Base-by-base conservation (phyloP, 805 yeast genomes). In the Pichia nanzhaoensis region DNA sequence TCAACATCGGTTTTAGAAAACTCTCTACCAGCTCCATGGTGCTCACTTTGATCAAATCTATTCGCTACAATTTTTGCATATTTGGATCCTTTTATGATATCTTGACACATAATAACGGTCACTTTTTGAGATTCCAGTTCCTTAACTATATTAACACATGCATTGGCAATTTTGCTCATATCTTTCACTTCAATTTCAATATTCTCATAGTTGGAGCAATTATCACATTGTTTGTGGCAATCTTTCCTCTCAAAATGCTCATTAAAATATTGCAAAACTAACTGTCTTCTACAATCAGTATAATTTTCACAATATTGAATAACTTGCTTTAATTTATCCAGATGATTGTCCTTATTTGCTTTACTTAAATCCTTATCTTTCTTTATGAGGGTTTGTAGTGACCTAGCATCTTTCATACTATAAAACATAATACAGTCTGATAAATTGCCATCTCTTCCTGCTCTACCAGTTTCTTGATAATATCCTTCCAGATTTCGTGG, bases 391-490 rank as follows among this genome's bases (percentile, higher is more conserved):
- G 79, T 70, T 61, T 84, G 89, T 37, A 93, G 65, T 24, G 78
- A 68, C 46, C 89, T 69, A 0, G 91, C 95, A 65, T 91, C 99
- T 48, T 75, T 75, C 65, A 82, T 83, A 10, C 81, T 75, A 62
- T 84, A 93, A 55, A 77, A 91, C 75, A 91, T 74, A 13, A 88
- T 74, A 65, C 98, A 93, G 46, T 80, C 82, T 1, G 95, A 84
- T 37, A 70, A 77, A 7, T 75, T 66, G 0, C 99, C 98, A 67
- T 93, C 99, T 67, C 99, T 77, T 5, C 99, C 99, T 4, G 98
- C 99, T 64, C 99, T 79, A 7, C 99, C 99, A 1, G 98, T 90
- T 61, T 93, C 99, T 64, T 93, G 99, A 57, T 93, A 93, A 62
- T 93, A 93, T 0, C 97, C 98, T 65, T 93, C 99, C 51, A 93